These are phyloP conservation scores for Suhomyces choctaworum DNA, from an alignment of 1,139 yeast genomes.

Conservation along the genomic window DNA sequence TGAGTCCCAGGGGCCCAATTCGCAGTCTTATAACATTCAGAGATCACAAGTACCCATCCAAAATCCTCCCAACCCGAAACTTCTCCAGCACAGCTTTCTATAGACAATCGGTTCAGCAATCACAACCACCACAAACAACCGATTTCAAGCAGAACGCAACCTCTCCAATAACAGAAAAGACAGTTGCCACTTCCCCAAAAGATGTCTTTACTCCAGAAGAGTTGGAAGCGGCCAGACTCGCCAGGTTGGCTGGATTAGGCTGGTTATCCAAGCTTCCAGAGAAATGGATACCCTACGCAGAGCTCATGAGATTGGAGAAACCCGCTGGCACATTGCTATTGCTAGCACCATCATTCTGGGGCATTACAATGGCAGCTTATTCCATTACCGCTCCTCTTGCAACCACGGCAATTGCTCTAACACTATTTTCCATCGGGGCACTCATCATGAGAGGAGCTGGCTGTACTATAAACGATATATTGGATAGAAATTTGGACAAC, in stretches of 20 bases:
- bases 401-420: constrained; percentile 57
- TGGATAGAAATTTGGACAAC: constrained; percentile 79
- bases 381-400: constrained; percentile 66
- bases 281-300: constrained; percentile 84
- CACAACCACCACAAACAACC: too few relatives aligned
- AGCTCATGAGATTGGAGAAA: constrained; percentile 84
- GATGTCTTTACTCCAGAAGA: constrained; percentile 53
- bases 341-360: constrained; percentile 78
- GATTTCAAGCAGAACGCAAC: too few relatives aligned
- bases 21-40: too few relatives aligned
- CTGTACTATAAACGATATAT: constrained; percentile 88
- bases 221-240: constrained; percentile 54
- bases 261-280: constrained; percentile 65
- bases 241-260: constrained; percentile 60
- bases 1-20: too few relatives aligned
- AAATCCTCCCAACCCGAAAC: too few relatives aligned
- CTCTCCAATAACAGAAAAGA: too few relatives aligned
- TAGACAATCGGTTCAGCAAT: too few relatives aligned
- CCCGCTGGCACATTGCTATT: constrained; percentile 91
- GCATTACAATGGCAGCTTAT: constrained; percentile 83
- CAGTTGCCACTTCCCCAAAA: background rate
- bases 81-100: too few relatives aligned
- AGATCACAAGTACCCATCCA: too few relatives aligned
- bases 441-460: constrained; percentile 97
- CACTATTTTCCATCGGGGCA: constrained; percentile 79